Evolutionary conservation across 2,329 filamentous ascomycete species (phyloP), one percentile per base, ranked within the genome.

Genomic region (Monilinia fructicola): DNA sequence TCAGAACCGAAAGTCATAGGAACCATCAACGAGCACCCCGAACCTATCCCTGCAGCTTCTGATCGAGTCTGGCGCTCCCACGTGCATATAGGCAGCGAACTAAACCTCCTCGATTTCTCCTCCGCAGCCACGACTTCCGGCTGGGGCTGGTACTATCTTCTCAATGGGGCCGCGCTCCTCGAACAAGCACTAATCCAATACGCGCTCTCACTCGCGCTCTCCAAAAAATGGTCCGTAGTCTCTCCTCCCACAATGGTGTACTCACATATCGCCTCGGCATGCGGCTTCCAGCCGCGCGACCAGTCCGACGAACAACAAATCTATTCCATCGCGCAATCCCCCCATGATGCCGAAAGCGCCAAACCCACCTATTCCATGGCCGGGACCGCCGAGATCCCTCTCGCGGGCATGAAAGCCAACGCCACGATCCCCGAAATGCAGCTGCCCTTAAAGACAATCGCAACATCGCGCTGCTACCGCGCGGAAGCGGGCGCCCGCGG

Each of bases 121-220:
- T 88, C 85, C 67, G 92, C 93, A 6, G 89, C 89, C 2, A 87
- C 85, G n/a, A 89, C 92, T 1, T 91, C 90, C 4, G 95, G 95
- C 48, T 99, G 94, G 94, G 95, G 95, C 1, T 99, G 93, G 92
- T 99, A 99, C 80, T 98, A 93, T 78, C 86, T 99, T 14, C 82
- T 92, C n/a, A 92, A 94, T 75, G 93, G 96, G 75, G 95, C 88
- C 11, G 93, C 93, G 0, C 86, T 95, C 77, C 85, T 99, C n/a
- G 95, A 99, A 79, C 94, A 98, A 76, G 95, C 95, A 0, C 84
- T 99, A 3, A 81, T 98, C 16, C 90, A 94, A 77, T 97, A 96
- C 77, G 89, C 95, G 0, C 83, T 98, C 3, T 83, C 84, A 12
- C 85, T 91, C 1, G 91, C 91, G 11, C 86, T 88, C 66, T 84